phyloP scores from a whole-genome alignment of 148 eudicot species.

The Linanthus parryae region DNA sequence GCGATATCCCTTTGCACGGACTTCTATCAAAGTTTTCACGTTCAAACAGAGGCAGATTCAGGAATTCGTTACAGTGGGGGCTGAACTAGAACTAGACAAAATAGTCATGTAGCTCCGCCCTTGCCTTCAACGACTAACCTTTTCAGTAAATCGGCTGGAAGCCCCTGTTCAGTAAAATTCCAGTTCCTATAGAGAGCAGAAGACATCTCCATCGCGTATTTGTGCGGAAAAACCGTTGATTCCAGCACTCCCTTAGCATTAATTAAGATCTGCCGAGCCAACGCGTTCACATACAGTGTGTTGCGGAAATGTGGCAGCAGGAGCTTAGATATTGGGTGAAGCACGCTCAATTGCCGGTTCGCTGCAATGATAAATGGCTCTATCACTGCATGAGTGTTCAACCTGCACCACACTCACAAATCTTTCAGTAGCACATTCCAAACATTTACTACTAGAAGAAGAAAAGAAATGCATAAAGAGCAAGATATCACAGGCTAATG shows the following conservation, averaged over 20 bases:
- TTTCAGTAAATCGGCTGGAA: conserved; percentile 66
- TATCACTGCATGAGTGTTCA: conserved; percentile 67
- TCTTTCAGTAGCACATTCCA: background rate
- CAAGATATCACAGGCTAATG: no score
- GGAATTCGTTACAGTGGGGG: no score
- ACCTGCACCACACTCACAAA: conserved; percentile 31
- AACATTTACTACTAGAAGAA: background rate
- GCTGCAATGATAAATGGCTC: conserved; percentile 71
- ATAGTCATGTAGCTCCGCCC: no score
- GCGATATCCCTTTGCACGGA: no score
- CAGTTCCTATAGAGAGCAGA: conserved; percentile 52
- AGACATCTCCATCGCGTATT: conserved; percentile 71
- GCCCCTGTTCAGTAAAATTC: conserved; percentile 63
- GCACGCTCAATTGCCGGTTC: conserved; percentile 59
- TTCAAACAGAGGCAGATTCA: no score
- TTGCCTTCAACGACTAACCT: no score
- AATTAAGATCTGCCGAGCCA: conserved; percentile 73
- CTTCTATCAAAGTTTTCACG: no score
- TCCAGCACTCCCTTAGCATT: conserved; percentile 72
- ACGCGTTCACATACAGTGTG: conserved; percentile 65
- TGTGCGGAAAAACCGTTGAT: conserved; percentile 65
- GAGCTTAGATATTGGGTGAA: conserved; percentile 76
- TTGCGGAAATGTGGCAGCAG: conserved; percentile 79
- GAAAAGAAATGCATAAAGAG: no score
- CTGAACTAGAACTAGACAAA: no score